Evolutionary conservation across 2,329 filamentous ascomycete genomes (phyloP).

Genomic region (Berkeleyomyces rouxiae): DNA sequence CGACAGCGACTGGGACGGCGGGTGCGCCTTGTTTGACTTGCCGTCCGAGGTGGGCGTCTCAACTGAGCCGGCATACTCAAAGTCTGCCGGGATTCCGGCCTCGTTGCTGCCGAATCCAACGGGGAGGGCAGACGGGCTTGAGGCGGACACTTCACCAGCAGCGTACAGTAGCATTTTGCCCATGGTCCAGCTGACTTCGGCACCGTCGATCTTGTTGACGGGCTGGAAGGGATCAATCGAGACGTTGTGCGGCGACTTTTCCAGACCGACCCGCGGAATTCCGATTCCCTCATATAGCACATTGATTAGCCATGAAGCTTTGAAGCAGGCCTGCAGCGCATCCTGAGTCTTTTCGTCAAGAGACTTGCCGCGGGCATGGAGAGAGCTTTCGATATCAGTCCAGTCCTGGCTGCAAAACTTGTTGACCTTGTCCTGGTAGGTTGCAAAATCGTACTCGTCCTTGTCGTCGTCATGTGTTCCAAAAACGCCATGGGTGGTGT

Average conservation of each 20-base stretch:
- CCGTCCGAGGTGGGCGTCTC: slow-evolving; percentile 23
- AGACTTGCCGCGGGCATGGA: slow-evolving; percentile 51
- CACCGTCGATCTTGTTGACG: slow-evolving; percentile 76
- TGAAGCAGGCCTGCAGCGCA: slow-evolving; percentile 85
- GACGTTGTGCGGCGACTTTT: slow-evolving; percentile 46
- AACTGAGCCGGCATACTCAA: slow-evolving; percentile 54
- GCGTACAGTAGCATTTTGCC: slow-evolving; percentile 95
- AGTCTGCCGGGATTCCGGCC: slow-evolving; percentile 51
- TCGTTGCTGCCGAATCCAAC: slow-evolving; percentile 88
- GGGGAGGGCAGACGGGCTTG: slow-evolving; percentile 37
- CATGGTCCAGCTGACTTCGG: slow-evolving; percentile 92
- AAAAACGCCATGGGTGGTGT: slow-evolving; percentile 92
- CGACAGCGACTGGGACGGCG: slow-evolving; percentile 51
- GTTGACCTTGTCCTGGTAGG: slow-evolving; percentile 71
- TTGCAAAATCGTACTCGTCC: slow-evolving; percentile 44
- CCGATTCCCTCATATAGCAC: slow-evolving; percentile 92
- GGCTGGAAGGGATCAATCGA: slow-evolving; percentile 74
- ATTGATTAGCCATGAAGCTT: slow-evolving; percentile 94
- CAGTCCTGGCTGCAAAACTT: slow-evolving; percentile 77
- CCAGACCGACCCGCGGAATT: slow-evolving; percentile 68
- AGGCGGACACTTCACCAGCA: slow-evolving; percentile 64
- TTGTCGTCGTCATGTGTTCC: slow-evolving; percentile 40
- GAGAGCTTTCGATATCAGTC: slow-evolving; percentile 52
- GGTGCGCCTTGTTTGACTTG: slow-evolving; percentile 49
- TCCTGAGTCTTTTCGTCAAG: slow-evolving; percentile 63